Evolutionary conservation across 257 asterid species (phyloP).

Genomic region (Misopates orontium): DNA sequence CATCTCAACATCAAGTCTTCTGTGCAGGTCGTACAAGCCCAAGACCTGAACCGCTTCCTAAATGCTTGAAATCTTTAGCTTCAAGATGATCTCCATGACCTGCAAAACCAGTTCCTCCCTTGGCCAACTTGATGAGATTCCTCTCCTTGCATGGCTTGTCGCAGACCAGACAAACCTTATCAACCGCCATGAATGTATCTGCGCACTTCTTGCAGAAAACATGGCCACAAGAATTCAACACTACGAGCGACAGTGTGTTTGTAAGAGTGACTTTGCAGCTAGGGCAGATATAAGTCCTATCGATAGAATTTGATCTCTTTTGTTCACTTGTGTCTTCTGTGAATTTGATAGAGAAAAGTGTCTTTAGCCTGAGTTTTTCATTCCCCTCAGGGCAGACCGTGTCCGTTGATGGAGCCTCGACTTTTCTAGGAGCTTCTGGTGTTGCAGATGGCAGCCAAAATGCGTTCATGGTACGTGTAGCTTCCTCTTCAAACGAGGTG

Average conservation of each 20-base stretch:
- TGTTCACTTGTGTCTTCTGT: conserved; percentile 64
- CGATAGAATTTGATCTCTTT: conserved; percentile 56
- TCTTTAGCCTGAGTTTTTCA: conserved; percentile 80
- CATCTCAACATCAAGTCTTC: conserved; percentile 58
- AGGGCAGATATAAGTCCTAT: conserved; percentile 75
- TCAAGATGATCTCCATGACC: conserved; percentile 95
- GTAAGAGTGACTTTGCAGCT: conserved; percentile 92
- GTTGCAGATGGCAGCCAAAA: conserved; percentile 99
- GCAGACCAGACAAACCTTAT: conserved; percentile 83
- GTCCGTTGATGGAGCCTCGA: conserved; percentile 65
- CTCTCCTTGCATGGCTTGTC: conserved; percentile 80
- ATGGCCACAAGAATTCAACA: conserved; percentile 86
- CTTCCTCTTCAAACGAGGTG: conserved; percentile 92
- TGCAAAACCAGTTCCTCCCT: conserved; percentile 98
- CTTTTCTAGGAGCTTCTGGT: conserved; percentile 82
- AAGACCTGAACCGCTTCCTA: conserved; percentile 93
- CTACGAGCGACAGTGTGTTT: conserved; percentile 67
- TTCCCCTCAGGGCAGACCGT: conserved; percentile 88
- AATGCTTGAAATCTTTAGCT: conserved; percentile 85
- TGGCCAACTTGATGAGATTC: conserved; percentile 61
- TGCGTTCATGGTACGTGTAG: conserved; percentile 94
- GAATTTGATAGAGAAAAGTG: conserved; percentile 61
- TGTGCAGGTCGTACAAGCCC: conserved; percentile 86
- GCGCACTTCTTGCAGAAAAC: conserved; percentile 96
- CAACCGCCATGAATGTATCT: conserved; percentile 68